Evolutionary conservation across 2,329 filamentous ascomycete genomes (phyloP).

Genomic region (Emmonsiellopsis sp.): DNA sequence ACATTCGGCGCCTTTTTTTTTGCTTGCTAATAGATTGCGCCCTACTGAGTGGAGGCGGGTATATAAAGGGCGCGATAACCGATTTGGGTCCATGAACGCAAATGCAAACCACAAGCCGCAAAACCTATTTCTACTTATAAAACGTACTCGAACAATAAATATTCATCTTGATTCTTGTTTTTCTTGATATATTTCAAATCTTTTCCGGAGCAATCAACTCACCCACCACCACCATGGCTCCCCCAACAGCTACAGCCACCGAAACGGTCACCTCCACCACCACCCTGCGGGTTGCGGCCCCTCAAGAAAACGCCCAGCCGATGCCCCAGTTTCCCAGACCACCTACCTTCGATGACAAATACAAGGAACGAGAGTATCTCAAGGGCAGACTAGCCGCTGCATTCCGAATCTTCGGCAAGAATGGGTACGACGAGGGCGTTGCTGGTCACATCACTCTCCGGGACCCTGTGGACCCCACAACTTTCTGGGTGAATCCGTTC

Average conservation of each 20-base stretch:
- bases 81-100: too few species aligned
- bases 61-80: too few species aligned
- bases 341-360: slow-evolving; percentile 32
- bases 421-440: slow-evolving; percentile 51
- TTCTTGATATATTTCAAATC: too few species aligned
- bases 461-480: slow-evolving; percentile 49
- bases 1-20: too few species aligned
- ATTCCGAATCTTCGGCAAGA: slow-evolving; percentile 50
- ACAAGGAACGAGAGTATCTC: slow-evolving; percentile 42
- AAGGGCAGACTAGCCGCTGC: slow-evolving; percentile 47
- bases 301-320: slow-evolving; percentile 17
- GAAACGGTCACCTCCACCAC: slow-evolving; percentile 8
- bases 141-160: too few species aligned
- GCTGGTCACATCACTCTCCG: slow-evolving; percentile 55
- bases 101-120: too few species aligned
- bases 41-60: too few species aligned
- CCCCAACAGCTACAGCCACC: slow-evolving; percentile 20
- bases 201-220: not conserved
- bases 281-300: slow-evolving; percentile 9
- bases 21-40: too few species aligned
- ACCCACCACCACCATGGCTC: slow-evolving; percentile 17
- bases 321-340: slow-evolving; percentile 23
- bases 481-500: slow-evolving; percentile 61
- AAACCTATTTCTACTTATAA: too few species aligned
- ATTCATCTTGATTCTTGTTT: too few species aligned